Evolutionary conservation across 805 yeast genomes (phyloP).

Genomic region (Starmerella bombi): DNA sequence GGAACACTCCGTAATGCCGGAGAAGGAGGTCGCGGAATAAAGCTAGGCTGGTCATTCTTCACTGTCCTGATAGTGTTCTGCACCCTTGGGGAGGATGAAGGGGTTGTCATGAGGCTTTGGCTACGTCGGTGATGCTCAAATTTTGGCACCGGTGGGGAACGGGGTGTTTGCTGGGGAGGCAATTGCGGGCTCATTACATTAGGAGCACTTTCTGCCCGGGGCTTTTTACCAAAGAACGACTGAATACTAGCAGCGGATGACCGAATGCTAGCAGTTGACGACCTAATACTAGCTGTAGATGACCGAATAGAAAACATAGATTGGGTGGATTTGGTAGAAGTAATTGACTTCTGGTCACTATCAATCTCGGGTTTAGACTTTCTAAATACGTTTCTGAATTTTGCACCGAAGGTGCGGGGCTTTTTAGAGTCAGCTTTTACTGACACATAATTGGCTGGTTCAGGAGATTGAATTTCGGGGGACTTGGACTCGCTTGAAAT

Average conservation of each 20-base stretch:
- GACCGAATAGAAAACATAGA: conserved; percentile 23
- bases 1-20: conserved; percentile 9
- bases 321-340: conserved; percentile 22
- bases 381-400: neutral
- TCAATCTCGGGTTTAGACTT: neutral
- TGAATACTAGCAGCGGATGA: too few relatives aligned
- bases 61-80: too few relatives aligned
- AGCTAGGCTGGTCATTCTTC: neutral
- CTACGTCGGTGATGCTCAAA: neutral
- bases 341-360: conserved; percentile 12
- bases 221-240: too few relatives aligned
- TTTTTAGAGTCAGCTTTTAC: neutral
- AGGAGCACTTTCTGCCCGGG: too few relatives aligned
- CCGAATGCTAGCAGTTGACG: too few relatives aligned
- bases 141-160: too few relatives aligned
- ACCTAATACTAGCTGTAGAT: neutral
- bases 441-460: neutral
- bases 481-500: neutral
- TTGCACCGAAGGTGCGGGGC: neutral
- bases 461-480: neutral
- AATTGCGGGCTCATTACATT: too few relatives aligned
- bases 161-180: too few relatives aligned
- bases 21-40: conserved; percentile 8
- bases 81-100: neutral
- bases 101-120: neutral